Evolutionary conservation across 2,329 filamentous ascomycete genomes (phyloP).

Genomic region (Septoria petroselini): DNA sequence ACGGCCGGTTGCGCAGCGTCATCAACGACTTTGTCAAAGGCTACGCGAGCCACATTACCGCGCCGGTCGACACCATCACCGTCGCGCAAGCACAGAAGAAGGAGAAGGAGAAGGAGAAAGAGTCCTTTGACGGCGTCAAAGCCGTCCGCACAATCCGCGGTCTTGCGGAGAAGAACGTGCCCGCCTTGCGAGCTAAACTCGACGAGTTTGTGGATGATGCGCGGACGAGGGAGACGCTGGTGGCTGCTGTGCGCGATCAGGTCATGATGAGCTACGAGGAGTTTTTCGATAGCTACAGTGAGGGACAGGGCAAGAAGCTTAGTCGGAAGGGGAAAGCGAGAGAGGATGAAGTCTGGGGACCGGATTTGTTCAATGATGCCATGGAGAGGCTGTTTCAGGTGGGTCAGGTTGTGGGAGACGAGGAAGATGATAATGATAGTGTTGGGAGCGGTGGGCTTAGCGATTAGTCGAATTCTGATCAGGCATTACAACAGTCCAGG

Average conservation of each 20-base stretch:
- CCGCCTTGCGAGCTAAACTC: slow-evolving; percentile 54
- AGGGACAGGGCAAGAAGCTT: slow-evolving; percentile 36
- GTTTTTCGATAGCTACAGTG: slow-evolving; percentile 57
- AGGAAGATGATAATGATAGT: slow-evolving; percentile 25
- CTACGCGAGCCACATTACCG: slow-evolving; percentile 57
- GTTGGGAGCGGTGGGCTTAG: slow-evolving; percentile 25
- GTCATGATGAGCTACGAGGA: slow-evolving; percentile 62
- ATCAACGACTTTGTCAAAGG: slow-evolving; percentile 65
- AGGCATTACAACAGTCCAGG: background rate
- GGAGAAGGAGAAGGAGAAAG: slow-evolving; percentile 1
- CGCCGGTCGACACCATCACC: slow-evolving; percentile 37
- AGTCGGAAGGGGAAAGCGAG: slow-evolving; percentile 57
- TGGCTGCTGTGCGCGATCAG: slow-evolving; percentile 63
- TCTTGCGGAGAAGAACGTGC: slow-evolving; percentile 58
- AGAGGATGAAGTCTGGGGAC: slow-evolving; percentile 63
- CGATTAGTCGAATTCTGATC: no score
- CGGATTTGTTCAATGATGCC: slow-evolving; percentile 63
- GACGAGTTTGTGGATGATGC: slow-evolving; percentile 63
- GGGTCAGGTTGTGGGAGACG: slow-evolving; percentile 43
- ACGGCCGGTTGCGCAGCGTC: slow-evolving; percentile 58
- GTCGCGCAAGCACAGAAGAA: slow-evolving; percentile 24
- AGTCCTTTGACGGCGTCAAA: slow-evolving; percentile 37
- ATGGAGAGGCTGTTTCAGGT: slow-evolving; percentile 59
- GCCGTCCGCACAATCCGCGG: slow-evolving; percentile 48
- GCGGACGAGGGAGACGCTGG: slow-evolving; percentile 64